phyloP scores from a whole-genome alignment of 352 stramenopile species.

The Ophiocytium majus region DNA sequence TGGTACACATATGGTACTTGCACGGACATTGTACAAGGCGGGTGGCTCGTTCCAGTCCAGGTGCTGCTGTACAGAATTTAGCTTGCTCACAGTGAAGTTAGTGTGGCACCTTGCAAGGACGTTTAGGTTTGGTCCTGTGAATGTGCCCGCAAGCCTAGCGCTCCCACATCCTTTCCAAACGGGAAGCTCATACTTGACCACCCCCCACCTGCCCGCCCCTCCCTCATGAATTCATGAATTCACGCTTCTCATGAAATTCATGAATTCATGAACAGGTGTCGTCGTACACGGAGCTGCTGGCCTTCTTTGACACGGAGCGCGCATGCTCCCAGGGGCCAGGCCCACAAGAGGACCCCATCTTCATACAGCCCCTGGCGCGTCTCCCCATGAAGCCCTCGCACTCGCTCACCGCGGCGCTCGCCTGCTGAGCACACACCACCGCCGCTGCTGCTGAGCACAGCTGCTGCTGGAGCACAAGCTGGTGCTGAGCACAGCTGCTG shows the following conservation, averaged over 20 bases:
- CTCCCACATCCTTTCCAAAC: neutral
- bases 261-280: no score
- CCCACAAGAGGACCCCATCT: neutral
- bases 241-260: no score
- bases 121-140: neutral
- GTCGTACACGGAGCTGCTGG: slow-evolving; percentile 11
- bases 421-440: neutral
- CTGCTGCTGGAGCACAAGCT: no score
- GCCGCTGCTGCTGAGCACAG: neutral
- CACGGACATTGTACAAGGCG: no score
- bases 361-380: neutral
- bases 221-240: no score
- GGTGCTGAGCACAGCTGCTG: no score
- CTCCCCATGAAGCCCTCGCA: neutral
- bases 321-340: neutral
- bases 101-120: no score
- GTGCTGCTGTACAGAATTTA: no score
- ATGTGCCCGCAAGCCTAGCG: neutral
- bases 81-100: no score
- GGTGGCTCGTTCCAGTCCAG: no score
- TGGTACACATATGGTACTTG: no score
- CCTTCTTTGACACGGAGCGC: neutral
- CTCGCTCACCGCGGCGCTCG: neutral
- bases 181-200: neutral
- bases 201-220: neutral